A percentile compares a stretch with the other conserved stretches of the same genome.
Evolutionary conservation across 2,329 filamentous ascomycete species (phyloP).

Genomic region (Ilyonectria mors-panacis): DNA sequence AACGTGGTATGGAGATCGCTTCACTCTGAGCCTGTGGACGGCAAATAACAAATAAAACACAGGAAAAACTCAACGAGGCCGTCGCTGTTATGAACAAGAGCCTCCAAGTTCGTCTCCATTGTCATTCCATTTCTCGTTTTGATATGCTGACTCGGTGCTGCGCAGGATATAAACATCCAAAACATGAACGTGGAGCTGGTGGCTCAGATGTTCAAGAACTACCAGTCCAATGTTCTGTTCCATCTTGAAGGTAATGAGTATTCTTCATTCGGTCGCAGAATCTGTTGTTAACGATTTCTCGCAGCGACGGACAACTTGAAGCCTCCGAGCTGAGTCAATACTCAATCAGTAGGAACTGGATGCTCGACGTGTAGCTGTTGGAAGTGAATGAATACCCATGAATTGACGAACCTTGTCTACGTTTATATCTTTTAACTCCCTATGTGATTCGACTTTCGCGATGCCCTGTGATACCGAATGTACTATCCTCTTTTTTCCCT

Average conservation of each 20-base stretch:
- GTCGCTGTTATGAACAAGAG: conserved; percentile 93
- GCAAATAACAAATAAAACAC: conserved; percentile 22
- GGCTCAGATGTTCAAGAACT: conserved; percentile 99
- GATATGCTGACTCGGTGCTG: conserved; percentile 15
- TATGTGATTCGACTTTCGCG: background rate
- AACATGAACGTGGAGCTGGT: conserved; percentile 99
- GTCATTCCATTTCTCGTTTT: background rate
- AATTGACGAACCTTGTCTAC: conserved; percentile 28
- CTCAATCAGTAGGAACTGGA: background rate
- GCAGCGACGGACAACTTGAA: conserved; percentile 87
- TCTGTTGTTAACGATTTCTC: conserved; percentile 17
- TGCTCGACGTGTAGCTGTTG: background rate
- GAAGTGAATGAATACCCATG: conserved; percentile 28
- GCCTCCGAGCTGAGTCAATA: conserved; percentile 66
- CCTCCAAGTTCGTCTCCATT: conserved; percentile 74
- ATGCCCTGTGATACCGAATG: too few relatives aligned
- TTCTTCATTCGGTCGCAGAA: background rate
- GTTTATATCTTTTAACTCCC: background rate
- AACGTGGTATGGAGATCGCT: conserved; percentile 82
- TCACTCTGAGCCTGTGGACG: background rate
- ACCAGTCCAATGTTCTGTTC: conserved; percentile 97
- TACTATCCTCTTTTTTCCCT: background rate
- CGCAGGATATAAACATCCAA: conserved; percentile 94
- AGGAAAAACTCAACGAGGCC: conserved; percentile 99
- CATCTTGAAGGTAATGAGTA: conserved; percentile 86